Percentiles rank a stretch among this genome's conserved stretches.
Conservation (phyloP, 2,329 filamentous ascomycete species). For the Stagonosporopsis cucurbitacearum region DNA sequence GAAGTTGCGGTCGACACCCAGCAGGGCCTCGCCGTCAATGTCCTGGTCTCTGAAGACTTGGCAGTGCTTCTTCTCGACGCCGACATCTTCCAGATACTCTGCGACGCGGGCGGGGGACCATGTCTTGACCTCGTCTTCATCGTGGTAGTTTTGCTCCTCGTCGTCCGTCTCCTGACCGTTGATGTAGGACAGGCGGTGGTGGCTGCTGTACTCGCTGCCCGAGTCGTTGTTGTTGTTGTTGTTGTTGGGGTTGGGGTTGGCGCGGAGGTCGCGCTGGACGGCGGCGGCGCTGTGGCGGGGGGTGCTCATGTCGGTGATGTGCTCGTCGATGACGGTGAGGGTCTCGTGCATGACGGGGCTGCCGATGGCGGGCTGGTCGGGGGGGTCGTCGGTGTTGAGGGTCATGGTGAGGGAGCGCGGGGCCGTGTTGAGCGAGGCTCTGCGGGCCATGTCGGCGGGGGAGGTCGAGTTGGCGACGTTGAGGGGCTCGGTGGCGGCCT, state of each 20-base stretch:
- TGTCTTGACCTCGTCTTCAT: slow-evolving; percentile 72
- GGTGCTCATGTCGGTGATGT: slow-evolving; percentile 84
- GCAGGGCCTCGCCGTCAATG: slow-evolving; percentile 88
- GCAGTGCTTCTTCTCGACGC: slow-evolving; percentile 88
- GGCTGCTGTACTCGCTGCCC: slow-evolving; percentile 87
- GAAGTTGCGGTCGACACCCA: slow-evolving; percentile 95
- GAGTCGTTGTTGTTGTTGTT: slow-evolving; percentile 74
- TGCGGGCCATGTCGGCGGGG: slow-evolving; percentile 22
- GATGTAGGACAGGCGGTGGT: slow-evolving; percentile 85
- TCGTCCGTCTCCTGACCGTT: slow-evolving; percentile 95
- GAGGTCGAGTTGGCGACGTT: slow-evolving; percentile 32
- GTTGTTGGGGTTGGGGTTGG: too few relatives aligned
- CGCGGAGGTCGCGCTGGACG: slow-evolving; percentile 51
- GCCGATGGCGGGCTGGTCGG: slow-evolving; percentile 55
- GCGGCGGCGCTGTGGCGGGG: slow-evolving; percentile 58
- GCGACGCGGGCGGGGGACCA: slow-evolving; percentile 87
- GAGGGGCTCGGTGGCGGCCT: slow-evolving; percentile 38
- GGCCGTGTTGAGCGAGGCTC: slow-evolving; percentile 32
- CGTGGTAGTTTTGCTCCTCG: slow-evolving; percentile 78
- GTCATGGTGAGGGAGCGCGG: slow-evolving; percentile 47
- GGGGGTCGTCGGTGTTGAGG: slow-evolving; percentile 45
- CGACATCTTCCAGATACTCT: slow-evolving; percentile 83
- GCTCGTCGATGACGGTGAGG: slow-evolving; percentile 93
- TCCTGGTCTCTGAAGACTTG: slow-evolving; percentile 96
- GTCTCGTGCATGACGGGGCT: slow-evolving; percentile 92